Percentiles rank a stretch among this genome's conserved stretches.
These are phyloP conservation scores for Globisporangium carolinianum DNA, from an alignment of 352 stramenopile species.

Conservation along the genomic window DNA sequence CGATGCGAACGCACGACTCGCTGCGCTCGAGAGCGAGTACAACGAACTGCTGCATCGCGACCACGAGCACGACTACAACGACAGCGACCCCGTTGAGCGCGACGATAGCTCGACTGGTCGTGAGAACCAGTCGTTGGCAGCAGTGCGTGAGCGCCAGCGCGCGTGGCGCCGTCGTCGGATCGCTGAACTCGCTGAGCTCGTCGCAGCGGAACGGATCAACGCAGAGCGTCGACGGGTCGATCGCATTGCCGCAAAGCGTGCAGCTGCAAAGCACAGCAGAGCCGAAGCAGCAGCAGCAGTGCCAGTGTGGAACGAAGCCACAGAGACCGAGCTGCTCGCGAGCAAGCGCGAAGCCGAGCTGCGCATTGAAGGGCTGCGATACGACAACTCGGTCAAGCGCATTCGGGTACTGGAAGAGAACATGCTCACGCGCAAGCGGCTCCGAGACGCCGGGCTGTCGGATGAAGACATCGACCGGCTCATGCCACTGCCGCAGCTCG, in stretches of 20 bases:
- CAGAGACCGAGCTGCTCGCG: conserved; percentile 9
- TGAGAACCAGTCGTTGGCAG: too few relatives aligned
- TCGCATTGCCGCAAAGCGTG: neutral
- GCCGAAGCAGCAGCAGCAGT: too few relatives aligned
- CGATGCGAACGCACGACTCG: conserved; percentile 8
- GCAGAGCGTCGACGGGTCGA: conserved; percentile 1
- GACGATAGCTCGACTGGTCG: too few relatives aligned
- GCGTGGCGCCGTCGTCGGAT: too few relatives aligned
- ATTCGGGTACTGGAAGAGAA: conserved; percentile 14
- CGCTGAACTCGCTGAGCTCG: too few relatives aligned
- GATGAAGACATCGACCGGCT: conserved; percentile 12
- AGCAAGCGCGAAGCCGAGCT: conserved; percentile 15
- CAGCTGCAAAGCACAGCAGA: too few relatives aligned
- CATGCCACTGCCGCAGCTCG: conserved; percentile 1
- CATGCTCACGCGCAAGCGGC: conserved; percentile 29
- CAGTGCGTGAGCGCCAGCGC: too few relatives aligned
- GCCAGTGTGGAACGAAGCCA: conserved; percentile 8
- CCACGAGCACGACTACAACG: too few relatives aligned
- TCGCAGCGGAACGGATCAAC: neutral
- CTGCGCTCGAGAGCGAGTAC: too few relatives aligned
- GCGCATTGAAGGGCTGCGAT: conserved; percentile 12
- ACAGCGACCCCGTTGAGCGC: too few relatives aligned
- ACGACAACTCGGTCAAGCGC: conserved; percentile 12
- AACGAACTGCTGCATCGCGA: too few relatives aligned
- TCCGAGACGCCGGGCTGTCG: conserved; percentile 25